Evolutionary conservation across 192 early-diverging fungal species (phyloP).

Genomic region (Ambispora gerdemannii): DNA sequence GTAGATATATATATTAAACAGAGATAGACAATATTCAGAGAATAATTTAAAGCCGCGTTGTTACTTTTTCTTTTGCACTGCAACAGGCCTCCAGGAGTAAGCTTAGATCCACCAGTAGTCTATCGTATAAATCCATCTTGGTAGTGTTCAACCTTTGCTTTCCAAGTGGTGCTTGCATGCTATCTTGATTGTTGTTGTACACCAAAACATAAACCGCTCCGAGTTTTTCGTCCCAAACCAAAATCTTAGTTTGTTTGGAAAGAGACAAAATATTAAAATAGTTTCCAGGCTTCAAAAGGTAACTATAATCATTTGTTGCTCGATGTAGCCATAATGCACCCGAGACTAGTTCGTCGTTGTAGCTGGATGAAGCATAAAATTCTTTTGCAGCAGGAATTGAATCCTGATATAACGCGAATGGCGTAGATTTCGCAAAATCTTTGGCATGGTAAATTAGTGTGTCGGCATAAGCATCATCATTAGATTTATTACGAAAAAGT

Average conservation of each 20-base stretch:
- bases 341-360: constrained; percentile 49
- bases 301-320: constrained; percentile 44
- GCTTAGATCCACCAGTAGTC: constrained; percentile 25
- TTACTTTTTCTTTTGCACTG: constrained; percentile 36
- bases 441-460: constrained; percentile 42
- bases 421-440: constrained; percentile 45
- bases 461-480: constrained; percentile 46
- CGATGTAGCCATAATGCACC: constrained; percentile 57
- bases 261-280: constrained; percentile 44
- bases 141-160: constrained; percentile 33
- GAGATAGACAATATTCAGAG: constrained; percentile 39
- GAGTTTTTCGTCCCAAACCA: constrained; percentile 55
- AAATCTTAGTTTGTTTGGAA: constrained; percentile 21
- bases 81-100: constrained; percentile 49
- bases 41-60: constrained; percentile 33
- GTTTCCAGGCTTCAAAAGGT: constrained; percentile 43
- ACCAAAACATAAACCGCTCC: constrained; percentile 46
- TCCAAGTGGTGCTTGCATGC: constrained; percentile 36
- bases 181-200: constrained; percentile 28
- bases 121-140: constrained; percentile 38
- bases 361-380: constrained; percentile 45
- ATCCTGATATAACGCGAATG: constrained; percentile 42
- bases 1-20: constrained; percentile 30
- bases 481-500: constrained; percentile 49
- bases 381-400: constrained; percentile 38